These are phyloP conservation scores for Cucurbita maxima DNA, from an alignment of 306 rosid species.

Conservation along the genomic window DNA sequence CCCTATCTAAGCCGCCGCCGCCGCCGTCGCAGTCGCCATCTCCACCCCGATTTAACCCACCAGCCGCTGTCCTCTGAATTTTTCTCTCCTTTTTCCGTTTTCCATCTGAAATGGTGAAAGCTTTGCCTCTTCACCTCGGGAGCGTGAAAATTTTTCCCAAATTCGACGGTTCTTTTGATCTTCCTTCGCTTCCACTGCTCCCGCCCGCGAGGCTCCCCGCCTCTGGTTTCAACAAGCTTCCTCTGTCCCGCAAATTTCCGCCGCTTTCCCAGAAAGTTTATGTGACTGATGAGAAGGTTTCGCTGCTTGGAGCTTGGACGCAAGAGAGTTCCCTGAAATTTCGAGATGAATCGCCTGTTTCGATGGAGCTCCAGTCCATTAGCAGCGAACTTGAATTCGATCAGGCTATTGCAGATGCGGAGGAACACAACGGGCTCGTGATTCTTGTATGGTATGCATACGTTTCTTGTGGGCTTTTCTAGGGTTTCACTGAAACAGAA, in stretches of 20 bases:
- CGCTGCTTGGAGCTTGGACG: constrained; percentile 10
- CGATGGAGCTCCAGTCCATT: constrained; percentile 29
- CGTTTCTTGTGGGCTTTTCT: background rate
- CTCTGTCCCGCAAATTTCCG: background rate
- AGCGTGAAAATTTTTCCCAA: constrained; percentile 1
- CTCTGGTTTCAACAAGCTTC: constrained; percentile 1
- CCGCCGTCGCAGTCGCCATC: background rate
- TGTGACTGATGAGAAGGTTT: background rate
- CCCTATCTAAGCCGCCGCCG: background rate
- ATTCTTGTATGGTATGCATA: constrained; percentile 31
- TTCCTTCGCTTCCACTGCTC: background rate
- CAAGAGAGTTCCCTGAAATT: constrained; percentile 24
- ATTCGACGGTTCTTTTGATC: constrained; percentile 10
- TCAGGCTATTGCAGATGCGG: constrained; percentile 25
- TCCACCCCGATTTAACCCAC: background rate
- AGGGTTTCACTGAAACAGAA: background rate
- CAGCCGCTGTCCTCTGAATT: background rate
- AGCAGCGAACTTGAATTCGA: constrained; percentile 34
- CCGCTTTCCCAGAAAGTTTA: constrained; percentile 3
- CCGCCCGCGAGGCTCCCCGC: background rate
- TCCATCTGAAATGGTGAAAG: constrained; percentile 23
- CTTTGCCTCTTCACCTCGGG: constrained; percentile 11
- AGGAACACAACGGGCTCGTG: constrained; percentile 18
- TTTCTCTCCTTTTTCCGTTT: background rate
- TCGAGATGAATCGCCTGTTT: constrained; percentile 34